Conservation (phyloP, 1,139 yeast species). For the Pichia sp. region DNA sequence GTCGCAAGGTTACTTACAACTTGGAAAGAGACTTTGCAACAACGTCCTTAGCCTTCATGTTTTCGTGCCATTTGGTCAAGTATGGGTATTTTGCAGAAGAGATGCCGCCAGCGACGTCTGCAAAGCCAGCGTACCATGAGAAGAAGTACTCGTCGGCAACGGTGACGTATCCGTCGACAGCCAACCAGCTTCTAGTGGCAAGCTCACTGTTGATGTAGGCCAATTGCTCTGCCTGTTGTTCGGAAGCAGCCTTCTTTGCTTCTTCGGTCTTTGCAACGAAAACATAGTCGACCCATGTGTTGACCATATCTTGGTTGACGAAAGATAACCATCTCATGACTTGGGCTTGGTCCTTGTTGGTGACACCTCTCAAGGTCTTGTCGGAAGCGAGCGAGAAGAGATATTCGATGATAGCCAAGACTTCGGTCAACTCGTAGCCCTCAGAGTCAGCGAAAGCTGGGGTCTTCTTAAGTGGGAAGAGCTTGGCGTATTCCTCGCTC, state of each 20-base stretch:
- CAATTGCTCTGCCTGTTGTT: not conserved
- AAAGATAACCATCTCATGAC: constrained; percentile 30
- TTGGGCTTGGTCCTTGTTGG: constrained; percentile 27
- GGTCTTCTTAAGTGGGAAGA: constrained; percentile 32
- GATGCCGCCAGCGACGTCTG: constrained; percentile 3
- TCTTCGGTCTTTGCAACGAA: constrained; percentile 2
- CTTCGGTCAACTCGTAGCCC: constrained; percentile 29
- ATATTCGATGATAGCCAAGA: constrained; percentile 29
- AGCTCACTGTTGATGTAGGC: constrained; percentile 6
- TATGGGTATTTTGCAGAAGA: constrained; percentile 1
- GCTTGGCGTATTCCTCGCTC: not conserved
- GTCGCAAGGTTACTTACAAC: not conserved
- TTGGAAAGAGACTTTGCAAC: constrained; percentile 1
- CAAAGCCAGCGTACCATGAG: not conserved
- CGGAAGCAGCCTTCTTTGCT: not conserved
- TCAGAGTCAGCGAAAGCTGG: constrained; percentile 32
- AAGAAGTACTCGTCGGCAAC: constrained; percentile 9
- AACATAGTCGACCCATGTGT: constrained; percentile 5
- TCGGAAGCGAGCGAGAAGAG: constrained; percentile 21
- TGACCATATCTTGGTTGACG: constrained; percentile 27
- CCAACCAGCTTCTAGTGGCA: constrained; percentile 4
- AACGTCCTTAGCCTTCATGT: constrained; percentile 1
- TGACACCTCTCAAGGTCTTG: constrained; percentile 22
- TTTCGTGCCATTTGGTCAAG: not conserved
- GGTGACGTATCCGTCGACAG: constrained; percentile 6